phyloP scores from a whole-genome alignment of 1,139 yeast species.

The Yamadazyma spencermartinsiae region DNA sequence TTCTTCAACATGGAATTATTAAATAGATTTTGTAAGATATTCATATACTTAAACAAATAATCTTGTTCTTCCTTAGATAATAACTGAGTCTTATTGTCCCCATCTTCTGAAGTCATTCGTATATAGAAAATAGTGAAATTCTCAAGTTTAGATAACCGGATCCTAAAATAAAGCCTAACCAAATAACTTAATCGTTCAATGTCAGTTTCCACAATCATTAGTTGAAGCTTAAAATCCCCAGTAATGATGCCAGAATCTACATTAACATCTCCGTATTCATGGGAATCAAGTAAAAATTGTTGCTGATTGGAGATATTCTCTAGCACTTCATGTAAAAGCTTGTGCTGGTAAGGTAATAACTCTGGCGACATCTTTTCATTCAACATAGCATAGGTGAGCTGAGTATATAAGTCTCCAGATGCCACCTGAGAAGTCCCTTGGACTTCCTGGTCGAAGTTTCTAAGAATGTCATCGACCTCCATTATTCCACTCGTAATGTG shows the following conservation, averaged over 20 bases:
- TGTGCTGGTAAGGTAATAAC: slow-evolving; percentile 66
- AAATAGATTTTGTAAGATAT: slow-evolving; percentile 64
- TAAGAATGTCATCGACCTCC: slow-evolving; percentile 68
- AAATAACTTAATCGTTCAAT: slow-evolving; percentile 83
- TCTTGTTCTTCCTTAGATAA: slow-evolving; percentile 61
- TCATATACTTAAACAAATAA: slow-evolving; percentile 65
- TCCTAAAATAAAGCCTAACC: slow-evolving; percentile 74
- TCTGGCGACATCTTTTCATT: slow-evolving; percentile 87
- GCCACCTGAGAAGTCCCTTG: slow-evolving; percentile 7
- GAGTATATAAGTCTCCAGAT: slow-evolving; percentile 12
- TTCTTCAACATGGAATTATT: slow-evolving; percentile 64
- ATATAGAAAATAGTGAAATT: slow-evolving; percentile 59
- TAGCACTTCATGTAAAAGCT: slow-evolving; percentile 57
- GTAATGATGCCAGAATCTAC: slow-evolving; percentile 39
- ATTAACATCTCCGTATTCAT: slow-evolving; percentile 48
- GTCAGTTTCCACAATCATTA: slow-evolving; percentile 88
- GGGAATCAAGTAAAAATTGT: slow-evolving; percentile 66
- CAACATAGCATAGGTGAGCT: slow-evolving; percentile 58
- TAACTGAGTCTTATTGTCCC: slow-evolving; percentile 27
- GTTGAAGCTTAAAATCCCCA: slow-evolving; percentile 73
- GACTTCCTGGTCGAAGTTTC: slow-evolving; percentile 51
- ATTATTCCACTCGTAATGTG: too few species aligned
- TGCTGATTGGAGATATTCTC: slow-evolving; percentile 65
- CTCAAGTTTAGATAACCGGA: slow-evolving; percentile 76
- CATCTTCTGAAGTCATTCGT: slow-evolving; percentile 20